These are phyloP conservation scores for Apophysomyces ossiformis DNA, from an alignment of 371 early-diverging fungal genomes.

Conservation along the genomic window DNA sequence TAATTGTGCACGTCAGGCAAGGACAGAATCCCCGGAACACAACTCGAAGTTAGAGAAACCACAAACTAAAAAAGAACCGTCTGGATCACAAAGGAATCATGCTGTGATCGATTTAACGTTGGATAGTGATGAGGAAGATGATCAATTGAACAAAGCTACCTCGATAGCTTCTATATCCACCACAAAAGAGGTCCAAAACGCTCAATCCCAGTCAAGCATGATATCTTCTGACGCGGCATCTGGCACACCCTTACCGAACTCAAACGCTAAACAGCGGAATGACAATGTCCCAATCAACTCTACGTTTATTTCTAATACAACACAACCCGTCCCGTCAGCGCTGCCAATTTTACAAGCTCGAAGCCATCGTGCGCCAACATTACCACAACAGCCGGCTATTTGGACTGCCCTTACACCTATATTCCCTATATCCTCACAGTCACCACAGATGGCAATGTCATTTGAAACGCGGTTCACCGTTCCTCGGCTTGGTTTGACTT, in stretches of 20 bases:
- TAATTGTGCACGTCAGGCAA: constrained; percentile 12
- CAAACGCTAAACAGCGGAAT: not conserved
- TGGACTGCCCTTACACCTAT: not conserved
- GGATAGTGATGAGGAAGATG: constrained; percentile 61
- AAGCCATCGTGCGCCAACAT: not conserved
- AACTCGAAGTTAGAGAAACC: not conserved
- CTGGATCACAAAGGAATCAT: constrained; percentile 20
- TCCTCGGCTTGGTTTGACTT: not conserved
- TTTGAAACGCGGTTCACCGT: not conserved
- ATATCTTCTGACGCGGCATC: too few relatives aligned
- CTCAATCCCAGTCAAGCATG: too few relatives aligned
- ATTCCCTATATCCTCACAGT: not conserved
- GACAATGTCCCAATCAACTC: not conserved
- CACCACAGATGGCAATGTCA: not conserved
- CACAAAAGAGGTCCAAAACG: not conserved
- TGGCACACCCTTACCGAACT: too few relatives aligned
- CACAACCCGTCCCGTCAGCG: too few relatives aligned
- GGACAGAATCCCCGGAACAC: constrained; percentile 1
- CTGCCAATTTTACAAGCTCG: too few relatives aligned
- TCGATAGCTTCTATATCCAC: not conserved
- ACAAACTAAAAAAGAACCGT: constrained; percentile 1
- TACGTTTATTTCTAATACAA: too few relatives aligned
- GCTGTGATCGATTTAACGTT: constrained; percentile 70
- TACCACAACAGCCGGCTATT: not conserved
- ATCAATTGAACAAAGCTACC: not conserved